Conservation (phyloP, 148 eudicot species). For the Arctostaphylos glauca region DNA sequence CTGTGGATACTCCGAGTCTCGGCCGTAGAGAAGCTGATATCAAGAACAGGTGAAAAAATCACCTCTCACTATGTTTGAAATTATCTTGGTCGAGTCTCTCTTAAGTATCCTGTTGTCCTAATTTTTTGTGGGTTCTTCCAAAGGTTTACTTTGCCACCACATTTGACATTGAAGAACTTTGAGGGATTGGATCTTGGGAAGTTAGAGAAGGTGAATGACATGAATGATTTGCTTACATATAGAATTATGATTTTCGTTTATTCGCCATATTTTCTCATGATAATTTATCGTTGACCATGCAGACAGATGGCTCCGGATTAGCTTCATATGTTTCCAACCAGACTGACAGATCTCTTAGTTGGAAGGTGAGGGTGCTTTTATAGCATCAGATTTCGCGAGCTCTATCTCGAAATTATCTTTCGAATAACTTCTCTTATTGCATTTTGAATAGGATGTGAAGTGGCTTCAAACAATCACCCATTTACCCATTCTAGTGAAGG, state of each 20-base stretch:
- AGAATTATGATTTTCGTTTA: not conserved
- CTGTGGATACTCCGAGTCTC: constrained; percentile 87
- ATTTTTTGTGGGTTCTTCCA: not conserved
- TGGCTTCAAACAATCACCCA: constrained; percentile 92
- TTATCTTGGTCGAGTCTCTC: not conserved
- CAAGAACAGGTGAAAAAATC: constrained; percentile 64
- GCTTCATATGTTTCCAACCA: constrained; percentile 67
- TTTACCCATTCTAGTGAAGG: constrained; percentile 89
- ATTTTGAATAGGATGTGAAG: constrained; percentile 62
- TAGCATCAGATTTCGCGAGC: not conserved
- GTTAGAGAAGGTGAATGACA: constrained; percentile 41
- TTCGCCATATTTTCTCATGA: not conserved
- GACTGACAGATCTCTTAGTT: constrained; percentile 68
- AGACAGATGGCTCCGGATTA: constrained; percentile 84
- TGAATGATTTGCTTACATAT: not conserved
- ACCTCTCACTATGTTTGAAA: not conserved
- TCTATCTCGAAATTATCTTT: not conserved
- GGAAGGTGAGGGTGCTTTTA: constrained; percentile 52
- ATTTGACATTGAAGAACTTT: constrained; percentile 63
- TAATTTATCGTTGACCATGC: constrained; percentile 19
- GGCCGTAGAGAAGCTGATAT: constrained; percentile 97
- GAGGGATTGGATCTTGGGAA: constrained; percentile 69
- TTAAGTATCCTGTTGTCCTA: constrained; percentile 4
- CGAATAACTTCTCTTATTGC: not conserved
- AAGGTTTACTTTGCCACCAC: constrained; percentile 69